Base-by-base conservation (phyloP, 192 early-diverging fungal genomes). In the Backusella sp. region DNA sequence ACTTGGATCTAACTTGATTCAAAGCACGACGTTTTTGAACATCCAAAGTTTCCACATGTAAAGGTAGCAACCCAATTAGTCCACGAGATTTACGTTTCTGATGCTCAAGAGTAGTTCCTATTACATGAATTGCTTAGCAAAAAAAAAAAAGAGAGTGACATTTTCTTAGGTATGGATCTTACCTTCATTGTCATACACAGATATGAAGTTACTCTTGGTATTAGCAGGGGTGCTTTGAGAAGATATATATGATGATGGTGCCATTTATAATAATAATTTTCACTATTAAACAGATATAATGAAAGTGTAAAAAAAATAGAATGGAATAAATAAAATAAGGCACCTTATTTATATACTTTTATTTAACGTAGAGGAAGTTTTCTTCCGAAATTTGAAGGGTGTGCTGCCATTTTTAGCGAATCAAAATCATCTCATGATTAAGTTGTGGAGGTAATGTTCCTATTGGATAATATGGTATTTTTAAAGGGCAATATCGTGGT, bases 21-120 rank as follows among this genome's bases (percentile, higher is more conserved):
- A 93, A 78, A 5, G 92, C 92, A 72, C 95, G 93, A 35, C 87
- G 86, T 78, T 92, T 91, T 82, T 98, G 95, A 15, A 82, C 80
- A 5, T 90, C 89, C 65, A 94, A 84, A 70, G 82, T 89, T 85
- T 96, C 95, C 73, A 95, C 86, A 44, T 86, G 90, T 34, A 88
- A 77, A n/a, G 95, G 95, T 5, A 90, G 76, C 49, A 96, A 85
- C 46, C 94, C 95, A 37, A 85, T 82, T 73, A 96, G 80, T 37
- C 85, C 84, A 42, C 93, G 86, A n/a, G 82, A 80, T 21, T 80
- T 78, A 72, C 95, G 92, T 6, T 74, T 77, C 3, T 80, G 78
- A 11, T 65, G 8, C 14, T 87, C 68, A 70, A 88, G 84, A 0
- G 88, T 83, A 34, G 92, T 94, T 42, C 93, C 94, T 94, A 68